Evolutionary conservation across 2,329 filamentous ascomycete genomes (phyloP).

Genomic region (Aspergillus pseudoglaucus): DNA sequence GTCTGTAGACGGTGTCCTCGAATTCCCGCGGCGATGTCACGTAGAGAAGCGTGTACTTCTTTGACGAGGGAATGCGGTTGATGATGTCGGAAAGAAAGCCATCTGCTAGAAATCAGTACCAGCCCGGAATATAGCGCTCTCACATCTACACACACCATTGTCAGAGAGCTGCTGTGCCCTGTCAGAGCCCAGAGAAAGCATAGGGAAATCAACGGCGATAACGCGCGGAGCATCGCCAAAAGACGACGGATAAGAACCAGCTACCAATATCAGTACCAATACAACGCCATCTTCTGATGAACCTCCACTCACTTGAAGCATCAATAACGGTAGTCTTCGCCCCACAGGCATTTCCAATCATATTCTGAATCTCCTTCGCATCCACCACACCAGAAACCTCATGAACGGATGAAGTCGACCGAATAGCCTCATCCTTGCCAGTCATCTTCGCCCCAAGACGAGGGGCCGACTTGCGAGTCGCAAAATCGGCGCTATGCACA

Average conservation of each 20-base stretch:
- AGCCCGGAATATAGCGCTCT: neutral
- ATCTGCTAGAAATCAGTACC: constrained; percentile 24
- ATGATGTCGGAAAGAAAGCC: constrained; percentile 43
- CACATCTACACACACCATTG: constrained; percentile 31
- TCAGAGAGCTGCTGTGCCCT: constrained; percentile 35
- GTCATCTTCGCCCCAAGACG: constrained; percentile 49
- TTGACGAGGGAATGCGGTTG: constrained; percentile 40
- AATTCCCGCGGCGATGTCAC: constrained; percentile 54
- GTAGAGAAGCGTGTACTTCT: constrained; percentile 70
- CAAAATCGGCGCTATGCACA: constrained; percentile 63
- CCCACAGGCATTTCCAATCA: constrained; percentile 44
- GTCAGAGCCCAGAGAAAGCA: constrained; percentile 29
- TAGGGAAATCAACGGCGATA: constrained; percentile 41
- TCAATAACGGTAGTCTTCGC: constrained; percentile 39
- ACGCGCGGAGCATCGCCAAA: constrained; percentile 36
- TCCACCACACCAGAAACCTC: constrained; percentile 50
- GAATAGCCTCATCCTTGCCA: constrained; percentile 45
- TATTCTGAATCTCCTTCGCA: constrained; percentile 32
- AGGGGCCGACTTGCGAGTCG: constrained; percentile 45
- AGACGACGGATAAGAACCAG: constrained; percentile 33
- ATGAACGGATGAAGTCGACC: constrained; percentile 47
- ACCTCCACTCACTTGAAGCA: constrained; percentile 30
- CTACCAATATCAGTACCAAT: constrained; percentile 14
- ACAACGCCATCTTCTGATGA: neutral
- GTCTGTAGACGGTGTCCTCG: constrained; percentile 51